A percentile compares a stretch with the other conserved stretches of the same genome.
Conservation (phyloP, 371 early-diverging fungal genomes). For the Nosema muscidifuracis region DNA sequence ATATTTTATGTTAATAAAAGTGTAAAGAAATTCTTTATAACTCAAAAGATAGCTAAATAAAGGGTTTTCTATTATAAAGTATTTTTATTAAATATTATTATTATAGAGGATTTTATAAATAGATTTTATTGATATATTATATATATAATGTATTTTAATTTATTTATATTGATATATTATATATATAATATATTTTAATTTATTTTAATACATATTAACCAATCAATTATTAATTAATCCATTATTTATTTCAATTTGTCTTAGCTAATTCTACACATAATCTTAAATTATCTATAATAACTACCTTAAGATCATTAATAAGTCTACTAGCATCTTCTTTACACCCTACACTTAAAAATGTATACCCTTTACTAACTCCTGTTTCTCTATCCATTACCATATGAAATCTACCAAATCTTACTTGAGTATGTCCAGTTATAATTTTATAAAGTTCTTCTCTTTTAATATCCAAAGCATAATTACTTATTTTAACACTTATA, state of each 20-base stretch:
- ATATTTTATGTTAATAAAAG: slow-evolving; percentile 54
- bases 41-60: slow-evolving; percentile 54
- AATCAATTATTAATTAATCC: no score
- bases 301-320: slow-evolving; percentile 21
- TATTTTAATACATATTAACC: no score
- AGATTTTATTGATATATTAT: background rate
- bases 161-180: background rate
- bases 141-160: background rate
- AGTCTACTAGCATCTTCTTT: slow-evolving; percentile 38
- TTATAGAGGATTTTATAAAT: background rate
- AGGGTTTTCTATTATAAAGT: no score
- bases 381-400: slow-evolving; percentile 44
- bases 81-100: background rate
- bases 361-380: slow-evolving; percentile 42
- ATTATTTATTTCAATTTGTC: no score
- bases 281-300: slow-evolving; percentile 26
- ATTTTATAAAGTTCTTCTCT: slow-evolving; percentile 17
- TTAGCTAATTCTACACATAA: slow-evolving; percentile 30
- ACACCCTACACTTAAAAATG: slow-evolving; percentile 39
- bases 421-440: slow-evolving; percentile 4
- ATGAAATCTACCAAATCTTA: slow-evolving; percentile 30
- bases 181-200: background rate
- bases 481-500: slow-evolving; percentile 30
- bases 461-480: slow-evolving; percentile 24
- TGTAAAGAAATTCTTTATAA: slow-evolving; percentile 54